Base-by-base conservation (phyloP, 2,329 filamentous ascomycete species). In the Fusarium compactum region DNA sequence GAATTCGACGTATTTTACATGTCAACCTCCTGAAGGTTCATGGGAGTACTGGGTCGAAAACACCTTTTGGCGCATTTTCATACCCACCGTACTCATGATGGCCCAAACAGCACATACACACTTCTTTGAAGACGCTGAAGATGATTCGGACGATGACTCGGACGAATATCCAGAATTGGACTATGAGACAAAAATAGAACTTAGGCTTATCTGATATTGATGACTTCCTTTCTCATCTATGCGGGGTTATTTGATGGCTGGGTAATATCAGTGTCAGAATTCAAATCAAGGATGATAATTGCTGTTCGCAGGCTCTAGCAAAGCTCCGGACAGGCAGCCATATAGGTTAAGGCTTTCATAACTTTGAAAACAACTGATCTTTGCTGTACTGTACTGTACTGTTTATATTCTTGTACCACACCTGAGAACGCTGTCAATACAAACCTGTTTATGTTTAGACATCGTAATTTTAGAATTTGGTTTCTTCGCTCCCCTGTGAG, bases 181-280 rank as follows among this genome's bases (percentile, higher is more conserved):
- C 1, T 34, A 2, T 34, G 2, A 18, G 32, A 5, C 2, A 8
- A 34, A 34, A 34, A 0, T 0, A 34, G 32, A 38, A n/a, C 32
- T 38, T 0, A 18, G 32, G 32, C 32, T 38, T n/a, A 4, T 38
- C 16, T 11, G 3, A n/a, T 4, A 38, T 6, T 38, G 3, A 38
- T n/a, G 5, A 6, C 9, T 1, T 38, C 16, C 5, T 18, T 38
- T 38, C 32, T 38, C 32, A 38, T 38, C 16, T 11, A 38, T 2
- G 9, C 16, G n/a, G 9, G 32, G 9, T 6, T n/a, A n/a, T 38
- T n/a, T n/a, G 32, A 38, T 38, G 16, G 1, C 16, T 38, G 16
- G 5, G 32, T 38, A 11, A 38, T 6, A 4, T 34, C 3, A 3
- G 32, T 34, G 32, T 34, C 5, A 34, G 1, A 2, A 18, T 34